Conservation (phyloP, 257 asterid genomes). For the Solanum pimpinellifolium region DNA sequence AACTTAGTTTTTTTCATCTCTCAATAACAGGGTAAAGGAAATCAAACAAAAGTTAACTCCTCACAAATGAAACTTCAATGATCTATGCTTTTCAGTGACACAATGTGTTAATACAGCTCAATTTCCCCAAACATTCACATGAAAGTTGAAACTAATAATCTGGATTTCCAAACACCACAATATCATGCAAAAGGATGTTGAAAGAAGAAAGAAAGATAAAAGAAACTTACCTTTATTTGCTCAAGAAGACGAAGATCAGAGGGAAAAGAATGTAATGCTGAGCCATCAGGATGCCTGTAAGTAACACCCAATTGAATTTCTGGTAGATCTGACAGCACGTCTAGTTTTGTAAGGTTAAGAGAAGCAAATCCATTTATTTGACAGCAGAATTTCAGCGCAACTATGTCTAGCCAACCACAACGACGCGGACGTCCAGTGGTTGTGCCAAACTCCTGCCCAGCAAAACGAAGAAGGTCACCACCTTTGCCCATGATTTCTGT, state of each 20-base stretch:
- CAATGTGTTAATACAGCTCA: not conserved
- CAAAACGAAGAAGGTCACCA: conserved; percentile 71
- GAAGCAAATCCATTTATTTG: conserved; percentile 84
- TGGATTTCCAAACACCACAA: not conserved
- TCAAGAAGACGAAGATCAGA: conserved; percentile 60
- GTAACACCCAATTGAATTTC: conserved; percentile 73
- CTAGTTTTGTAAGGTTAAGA: conserved; percentile 88
- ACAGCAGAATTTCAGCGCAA: conserved; percentile 59
- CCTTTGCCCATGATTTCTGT: conserved; percentile 76
- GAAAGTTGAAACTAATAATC: not conserved
- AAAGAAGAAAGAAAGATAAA: not conserved
- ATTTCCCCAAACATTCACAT: not conserved
- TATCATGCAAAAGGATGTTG: not conserved
- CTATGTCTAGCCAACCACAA: conserved; percentile 95
- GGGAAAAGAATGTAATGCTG: conserved; percentile 71
- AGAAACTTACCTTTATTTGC: conserved; percentile 46
- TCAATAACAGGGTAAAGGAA: not conserved
- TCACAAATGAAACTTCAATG: not conserved
- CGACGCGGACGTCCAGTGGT: conserved; percentile 98
- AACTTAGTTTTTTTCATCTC: not conserved
- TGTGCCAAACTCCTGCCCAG: conserved; percentile 95
- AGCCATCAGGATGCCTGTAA: conserved; percentile 45
- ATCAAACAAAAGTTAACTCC: not conserved
- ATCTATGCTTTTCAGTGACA: not conserved
- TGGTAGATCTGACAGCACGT: conserved; percentile 64